Evolutionary conservation across 2,329 filamentous ascomycete genomes (phyloP), one percentile per base, ranked within the genome.

Genomic region (Apiospora arundinis): DNA sequence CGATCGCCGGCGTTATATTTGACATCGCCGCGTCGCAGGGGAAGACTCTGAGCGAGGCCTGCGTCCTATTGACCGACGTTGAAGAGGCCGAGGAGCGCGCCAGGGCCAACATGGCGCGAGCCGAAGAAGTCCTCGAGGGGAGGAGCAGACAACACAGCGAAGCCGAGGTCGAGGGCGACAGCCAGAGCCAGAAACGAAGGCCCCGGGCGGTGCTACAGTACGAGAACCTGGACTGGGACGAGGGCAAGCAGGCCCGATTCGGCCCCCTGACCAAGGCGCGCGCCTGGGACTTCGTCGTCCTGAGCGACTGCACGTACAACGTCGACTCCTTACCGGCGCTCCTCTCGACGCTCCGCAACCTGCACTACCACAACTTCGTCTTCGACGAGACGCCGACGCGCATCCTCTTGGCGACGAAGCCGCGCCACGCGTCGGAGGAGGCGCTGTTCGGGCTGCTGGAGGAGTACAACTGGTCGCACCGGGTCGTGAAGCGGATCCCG

Each of bases 251-350:
- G 1, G 87, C 86, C 0, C 70, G 68, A 0, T 87, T 90, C 72
- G 86, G 85, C 0, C 74, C 80, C 0, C 76, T 82, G 32, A 82
- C 82, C 1, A 73, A 75, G n/a, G 79, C 81, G 0, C 79, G 78
- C 2, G 72, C 77, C 2, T 90, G 88, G 88, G 85, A 90, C 72
- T 78, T 90, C 6, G 76, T 89, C 66, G 81, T 89, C 69, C 80
- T 90, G 28, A 89, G 88, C 76, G 89, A 91, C 77, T 90, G 89
- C 82, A 90, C 88, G 0, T 90, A 90, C 81, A 90, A 90, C 73
- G 85, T 84, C 69, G 88, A 90, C 76, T 85, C 84, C 73, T 79
- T 90, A 37, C 84, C 86, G 1, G 83, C 86, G 2, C 82, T 91
- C 28, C 85, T 90, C 4, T 83, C 83, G 69, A 90, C 88, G 0